A percentile compares a stretch with the other conserved stretches of the same genome.
These are phyloP conservation scores for Kodamaea hsintzibuensis DNA, from an alignment of 805 yeast genomes.

Conservation along the genomic window DNA sequence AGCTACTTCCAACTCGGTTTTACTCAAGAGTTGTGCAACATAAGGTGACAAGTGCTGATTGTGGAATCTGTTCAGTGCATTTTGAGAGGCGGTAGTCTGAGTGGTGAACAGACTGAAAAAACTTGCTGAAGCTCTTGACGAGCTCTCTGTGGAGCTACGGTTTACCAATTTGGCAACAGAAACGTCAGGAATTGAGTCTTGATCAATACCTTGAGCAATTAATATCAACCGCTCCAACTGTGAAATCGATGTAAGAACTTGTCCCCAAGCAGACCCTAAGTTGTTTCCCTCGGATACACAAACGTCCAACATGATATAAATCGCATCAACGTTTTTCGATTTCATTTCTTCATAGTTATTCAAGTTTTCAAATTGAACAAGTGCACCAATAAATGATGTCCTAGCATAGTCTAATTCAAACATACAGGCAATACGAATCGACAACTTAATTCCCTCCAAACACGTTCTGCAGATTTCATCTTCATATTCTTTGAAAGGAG, in stretches of 20 bases:
- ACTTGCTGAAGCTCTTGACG: constrained; percentile 35
- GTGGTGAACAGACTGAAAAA: constrained; percentile 61
- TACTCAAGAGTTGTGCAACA: constrained; percentile 56
- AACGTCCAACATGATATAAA: constrained; percentile 68
- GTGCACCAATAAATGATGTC: constrained; percentile 84
- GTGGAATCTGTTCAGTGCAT: constrained; percentile 68
- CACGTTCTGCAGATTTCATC: constrained; percentile 66
- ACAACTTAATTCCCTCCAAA: constrained; percentile 81
- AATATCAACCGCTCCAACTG: constrained; percentile 90
- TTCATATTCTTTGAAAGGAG: constrained; percentile 88
- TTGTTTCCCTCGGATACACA: constrained; percentile 80
- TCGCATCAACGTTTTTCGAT: constrained; percentile 78
- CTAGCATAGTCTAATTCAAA: constrained; percentile 84
- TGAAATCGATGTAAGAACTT: constrained; percentile 76
- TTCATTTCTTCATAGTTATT: constrained; percentile 77
- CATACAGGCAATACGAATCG: constrained; percentile 80
- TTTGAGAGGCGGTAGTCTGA: constrained; percentile 55
- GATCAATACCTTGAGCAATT: constrained; percentile 83
- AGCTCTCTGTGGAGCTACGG: constrained; percentile 47
- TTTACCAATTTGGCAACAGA: constrained; percentile 69
- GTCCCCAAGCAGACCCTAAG: constrained; percentile 77
- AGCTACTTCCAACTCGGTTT: constrained; percentile 72
- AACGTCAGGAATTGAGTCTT: constrained; percentile 83
- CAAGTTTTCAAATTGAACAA: constrained; percentile 82
- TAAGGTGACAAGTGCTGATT: constrained; percentile 65